Base-by-base conservation (phyloP, 78 protist species). In the Dictyostelium citrinum region DNA sequence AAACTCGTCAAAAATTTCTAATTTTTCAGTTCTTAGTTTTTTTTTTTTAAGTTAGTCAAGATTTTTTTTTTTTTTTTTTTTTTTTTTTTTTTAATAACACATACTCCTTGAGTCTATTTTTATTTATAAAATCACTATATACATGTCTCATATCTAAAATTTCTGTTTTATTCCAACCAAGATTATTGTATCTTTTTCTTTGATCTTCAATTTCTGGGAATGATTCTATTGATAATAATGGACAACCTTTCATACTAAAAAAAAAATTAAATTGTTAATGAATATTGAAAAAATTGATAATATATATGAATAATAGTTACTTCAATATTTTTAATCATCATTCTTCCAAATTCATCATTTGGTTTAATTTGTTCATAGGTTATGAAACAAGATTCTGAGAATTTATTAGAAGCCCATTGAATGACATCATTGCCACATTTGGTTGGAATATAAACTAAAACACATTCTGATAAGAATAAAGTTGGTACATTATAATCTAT, bases 301-400 rank as follows among this genome's bases (percentile, higher is more conserved):
- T 39, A 39, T 39, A 39, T 39, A 5, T 39, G 2, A 2, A 39
- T 39, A 39, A 39, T 39, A 39, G 5, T 45, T 90, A 90, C 86
- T 61, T 90, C 90, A 10, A 91, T 84, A 91, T 91, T 91, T 46
- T 91, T 84, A 49, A 91, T 41, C 95, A 91, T 91, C 92, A 91
- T 84, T 71, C 51, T 12, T 41, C 95, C 95, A 83, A 91, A 91
- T 72, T 83, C 92, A 76, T 91, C 95, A 81, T 74, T 49, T 14
- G 95, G 95, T 83, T 84, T 91, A 29, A 91, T 91, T 80, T 91
- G 95, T 82, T 91, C 95, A 22, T 91, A 91, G 2, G 95, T 91
- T 31, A 84, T 80, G 31, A 91, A 91, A 41, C 64, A 16, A 35
- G 91, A 51, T 70, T 78, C 85, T 29, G 39, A 39, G 37, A 91